Percentiles rank a stretch among this genome's conserved stretches.
These are phyloP conservation scores for Penicillium italicum DNA, from an alignment of 2,329 filamentous ascomycete species.

Conservation along the genomic window DNA sequence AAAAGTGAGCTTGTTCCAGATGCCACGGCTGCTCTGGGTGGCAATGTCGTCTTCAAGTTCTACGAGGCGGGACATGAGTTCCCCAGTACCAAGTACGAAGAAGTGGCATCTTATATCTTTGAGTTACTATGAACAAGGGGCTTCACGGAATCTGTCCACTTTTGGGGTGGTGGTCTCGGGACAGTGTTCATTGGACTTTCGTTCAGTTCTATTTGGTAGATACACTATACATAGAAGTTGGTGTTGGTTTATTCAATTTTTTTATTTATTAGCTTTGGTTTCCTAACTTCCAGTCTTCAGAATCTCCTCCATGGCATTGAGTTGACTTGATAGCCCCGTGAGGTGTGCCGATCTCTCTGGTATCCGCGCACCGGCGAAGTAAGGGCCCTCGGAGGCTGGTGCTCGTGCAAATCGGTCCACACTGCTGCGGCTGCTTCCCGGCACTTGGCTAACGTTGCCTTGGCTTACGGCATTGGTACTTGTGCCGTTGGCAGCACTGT, in stretches of 20 bases:
- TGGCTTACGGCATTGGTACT: conserved; percentile 21
- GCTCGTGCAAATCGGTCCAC: conserved; percentile 29
- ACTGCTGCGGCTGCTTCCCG: conserved; percentile 20
- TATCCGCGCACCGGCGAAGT: conserved; percentile 33
- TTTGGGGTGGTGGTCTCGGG: not conserved
- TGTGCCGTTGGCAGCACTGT: conserved; percentile 21
- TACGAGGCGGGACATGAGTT: conserved; percentile 68
- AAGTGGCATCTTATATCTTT: conserved; percentile 55
- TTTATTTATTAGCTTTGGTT: conserved; percentile 6
- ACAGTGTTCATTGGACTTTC: not conserved
- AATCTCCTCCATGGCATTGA: conserved; percentile 30
- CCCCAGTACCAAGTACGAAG: conserved; percentile 58
- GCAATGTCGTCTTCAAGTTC: conserved; percentile 55
- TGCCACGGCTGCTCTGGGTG: conserved; percentile 54
- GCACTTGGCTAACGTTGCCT: conserved; percentile 28
- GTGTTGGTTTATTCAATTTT: not conserved
- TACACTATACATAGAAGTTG: conserved; percentile 6
- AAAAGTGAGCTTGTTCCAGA: conserved; percentile 62
- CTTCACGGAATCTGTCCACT: not conserved
- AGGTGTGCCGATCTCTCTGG: conserved; percentile 30
- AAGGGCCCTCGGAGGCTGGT: conserved; percentile 30
- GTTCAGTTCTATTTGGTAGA: conserved; percentile 7
- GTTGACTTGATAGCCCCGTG: conserved; percentile 30
- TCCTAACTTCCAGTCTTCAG: conserved; percentile 20
- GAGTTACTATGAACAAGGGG: conserved; percentile 36